Percentiles rank a stretch among this genome's conserved stretches.
These are phyloP conservation scores for Rhododendron henanense DNA, from an alignment of 148 eudicot species.

Conservation along the genomic window DNA sequence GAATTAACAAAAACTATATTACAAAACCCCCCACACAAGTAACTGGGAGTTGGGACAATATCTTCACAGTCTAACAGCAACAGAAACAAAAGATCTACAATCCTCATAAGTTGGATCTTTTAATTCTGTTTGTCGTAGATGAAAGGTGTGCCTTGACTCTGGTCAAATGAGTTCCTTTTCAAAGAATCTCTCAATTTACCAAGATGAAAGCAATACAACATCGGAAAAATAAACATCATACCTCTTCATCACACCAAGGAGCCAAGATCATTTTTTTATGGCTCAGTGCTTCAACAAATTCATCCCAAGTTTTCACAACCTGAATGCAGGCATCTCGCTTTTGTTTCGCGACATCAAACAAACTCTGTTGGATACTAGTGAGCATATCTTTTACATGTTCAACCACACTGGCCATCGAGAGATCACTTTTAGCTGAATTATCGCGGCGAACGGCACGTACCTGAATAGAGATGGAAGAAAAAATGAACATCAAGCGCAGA, in stretches of 20 bases:
- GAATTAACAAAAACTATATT: neutral
- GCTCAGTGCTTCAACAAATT: slow-evolving; percentile 74
- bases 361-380: slow-evolving; percentile 59
- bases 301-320: slow-evolving; percentile 82
- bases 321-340: slow-evolving; percentile 81
- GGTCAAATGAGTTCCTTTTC: neutral
- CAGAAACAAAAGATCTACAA: neutral
- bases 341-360: slow-evolving; percentile 67
- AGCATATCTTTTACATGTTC: slow-evolving; percentile 55
- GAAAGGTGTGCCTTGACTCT: neutral
- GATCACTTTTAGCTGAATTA: slow-evolving; percentile 60
- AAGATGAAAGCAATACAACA: neutral
- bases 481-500: neutral
- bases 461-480: slow-evolving; percentile 26
- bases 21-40: neutral
- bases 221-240: slow-evolving; percentile 20
- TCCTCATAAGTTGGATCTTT: neutral
- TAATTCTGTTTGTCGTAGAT: neutral
- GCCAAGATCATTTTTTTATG: slow-evolving; percentile 92
- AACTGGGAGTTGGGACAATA: neutral
- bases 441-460: slow-evolving; percentile 92
- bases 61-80: neutral
- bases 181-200: neutral
- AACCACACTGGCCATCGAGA: slow-evolving; percentile 62
- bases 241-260: slow-evolving; percentile 99